Evolutionary conservation across 805 yeast species (phyloP).

Genomic region (Kluyveromyces siamensis): DNA sequence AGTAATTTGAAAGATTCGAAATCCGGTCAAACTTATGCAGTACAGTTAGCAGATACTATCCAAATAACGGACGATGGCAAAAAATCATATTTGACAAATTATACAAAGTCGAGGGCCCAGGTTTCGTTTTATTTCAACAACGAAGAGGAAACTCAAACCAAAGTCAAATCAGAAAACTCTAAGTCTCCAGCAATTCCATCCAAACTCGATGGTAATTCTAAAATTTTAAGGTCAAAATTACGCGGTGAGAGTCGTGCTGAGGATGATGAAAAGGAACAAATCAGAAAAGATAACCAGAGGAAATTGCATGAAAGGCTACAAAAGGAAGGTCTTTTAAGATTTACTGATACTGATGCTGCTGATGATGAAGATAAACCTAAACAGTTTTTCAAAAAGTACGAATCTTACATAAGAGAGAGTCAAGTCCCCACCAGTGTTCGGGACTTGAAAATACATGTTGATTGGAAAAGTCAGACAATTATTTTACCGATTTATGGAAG

Average conservation of each 20-base stretch:
- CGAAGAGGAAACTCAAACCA: constrained; percentile 40
- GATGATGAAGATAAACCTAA: constrained; percentile 38
- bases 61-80: constrained; percentile 41
- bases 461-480: constrained; percentile 78
- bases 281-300: constrained; percentile 73
- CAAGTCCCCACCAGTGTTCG: constrained; percentile 80
- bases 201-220: constrained; percentile 37
- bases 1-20: constrained; percentile 44
- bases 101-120: constrained; percentile 62
- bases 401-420: constrained; percentile 86
- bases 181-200: constrained; percentile 24
- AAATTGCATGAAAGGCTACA: constrained; percentile 79
- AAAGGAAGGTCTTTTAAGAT: constrained; percentile 77
- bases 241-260: constrained; percentile 61
- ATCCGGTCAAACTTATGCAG: constrained; percentile 53
- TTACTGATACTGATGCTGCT: constrained; percentile 68
- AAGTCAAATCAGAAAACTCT: constrained; percentile 33
- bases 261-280: constrained; percentile 69
- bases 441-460: constrained; percentile 82
- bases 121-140: constrained; percentile 78
- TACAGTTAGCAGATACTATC: constrained; percentile 74
- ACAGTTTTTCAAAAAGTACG: constrained; percentile 78
- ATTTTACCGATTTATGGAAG: constrained; percentile 88
- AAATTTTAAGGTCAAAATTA: constrained; percentile 67
- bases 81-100: constrained; percentile 62